Base-by-base conservation (phyloP, 768 basidiomycete species). In the Pleurotus giganteus region DNA sequence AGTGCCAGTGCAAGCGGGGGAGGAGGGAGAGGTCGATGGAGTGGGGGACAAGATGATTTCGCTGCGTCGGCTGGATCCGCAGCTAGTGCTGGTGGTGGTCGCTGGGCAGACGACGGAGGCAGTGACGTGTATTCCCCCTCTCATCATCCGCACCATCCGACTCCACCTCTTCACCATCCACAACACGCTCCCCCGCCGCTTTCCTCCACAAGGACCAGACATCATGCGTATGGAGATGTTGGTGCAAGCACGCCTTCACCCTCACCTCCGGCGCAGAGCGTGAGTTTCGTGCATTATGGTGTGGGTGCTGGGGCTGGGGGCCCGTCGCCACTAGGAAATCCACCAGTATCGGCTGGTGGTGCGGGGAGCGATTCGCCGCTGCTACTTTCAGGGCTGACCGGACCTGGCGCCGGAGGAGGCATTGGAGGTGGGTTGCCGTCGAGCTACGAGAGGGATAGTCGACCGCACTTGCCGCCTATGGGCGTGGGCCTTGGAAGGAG, bases 241-340 rank as follows among this genome's bases (percentile, higher is more conserved):
- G 31, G 31, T 32, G 31, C 31, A 32, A 32, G 31, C 31, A 82
- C 80, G 13, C 81, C 84, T 1, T 87, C 86, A 15, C 86, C 87
- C 17, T 86, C 87, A n/a, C 87, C 88, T 15, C 83, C 84, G 4
- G 74, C 80, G 15, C 70, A 72, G 43, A 71, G 66, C 49, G 67
- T 81, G 67, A 81, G 71, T 57, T 88, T 86, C 67, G 76, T 81
- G 39, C 83, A 85, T 54, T 88, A 88, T 59, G 65, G 72, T 23
- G 71, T 72, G 53, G 72, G 64, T 60, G 68, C 39, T 19, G 39
- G 37, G n/a, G 24, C 52, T 27, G 69, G 76, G 23, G 70, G 77
- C 23, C 74, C 84, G 17, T 84, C 84, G n/a, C 78, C 80, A 15
- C 69, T 79, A 29, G 76, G 76, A 53, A 72, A 76, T 58, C 70